phyloP scores from a whole-genome alignment of 192 early-diverging fungal species.

The Umbelopsis ramanniana region DNA sequence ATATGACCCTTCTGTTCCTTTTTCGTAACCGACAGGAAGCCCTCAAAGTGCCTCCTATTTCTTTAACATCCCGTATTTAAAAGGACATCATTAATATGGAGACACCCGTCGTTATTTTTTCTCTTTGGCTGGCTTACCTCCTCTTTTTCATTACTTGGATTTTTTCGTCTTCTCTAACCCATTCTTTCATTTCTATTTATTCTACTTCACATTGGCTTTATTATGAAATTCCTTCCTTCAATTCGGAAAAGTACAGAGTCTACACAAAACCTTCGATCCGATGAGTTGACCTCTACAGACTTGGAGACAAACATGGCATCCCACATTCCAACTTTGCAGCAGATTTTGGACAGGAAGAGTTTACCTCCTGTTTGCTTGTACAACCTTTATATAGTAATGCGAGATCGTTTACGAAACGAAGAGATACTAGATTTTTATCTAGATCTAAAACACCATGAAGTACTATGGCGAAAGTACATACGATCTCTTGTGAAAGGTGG shows the following conservation, averaged over 20 bases:
- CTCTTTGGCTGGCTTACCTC: no score
- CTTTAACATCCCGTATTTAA: slow-evolving; percentile 4
- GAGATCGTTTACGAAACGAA: slow-evolving; percentile 60
- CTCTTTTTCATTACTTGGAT: neutral
- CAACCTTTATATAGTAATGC: slow-evolving; percentile 75
- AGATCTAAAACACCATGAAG: slow-evolving; percentile 72
- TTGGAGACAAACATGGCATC: neutral
- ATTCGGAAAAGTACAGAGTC: slow-evolving; percentile 11
- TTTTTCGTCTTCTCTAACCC: neutral
- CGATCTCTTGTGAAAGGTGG: slow-evolving; percentile 28
- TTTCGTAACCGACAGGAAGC: neutral
- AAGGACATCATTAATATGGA: neutral
- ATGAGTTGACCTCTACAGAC: slow-evolving; percentile 5
- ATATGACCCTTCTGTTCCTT: neutral
- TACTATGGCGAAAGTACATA: slow-evolving; percentile 59
- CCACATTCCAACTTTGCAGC: slow-evolving; percentile 66
- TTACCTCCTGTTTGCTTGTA: slow-evolving; percentile 73
- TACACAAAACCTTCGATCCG: slow-evolving; percentile 7
- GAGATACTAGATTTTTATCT: slow-evolving; percentile 81
- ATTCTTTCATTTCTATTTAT: slow-evolving; percentile 1
- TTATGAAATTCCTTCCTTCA: slow-evolving; percentile 13
- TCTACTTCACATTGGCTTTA: neutral
- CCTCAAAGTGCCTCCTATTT: neutral
- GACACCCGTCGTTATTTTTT: neutral
- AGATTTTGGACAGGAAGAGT: slow-evolving; percentile 68